Base-by-base conservation (phyloP, 139 green algal species). In the Yamagishiella unicocca region DNA sequence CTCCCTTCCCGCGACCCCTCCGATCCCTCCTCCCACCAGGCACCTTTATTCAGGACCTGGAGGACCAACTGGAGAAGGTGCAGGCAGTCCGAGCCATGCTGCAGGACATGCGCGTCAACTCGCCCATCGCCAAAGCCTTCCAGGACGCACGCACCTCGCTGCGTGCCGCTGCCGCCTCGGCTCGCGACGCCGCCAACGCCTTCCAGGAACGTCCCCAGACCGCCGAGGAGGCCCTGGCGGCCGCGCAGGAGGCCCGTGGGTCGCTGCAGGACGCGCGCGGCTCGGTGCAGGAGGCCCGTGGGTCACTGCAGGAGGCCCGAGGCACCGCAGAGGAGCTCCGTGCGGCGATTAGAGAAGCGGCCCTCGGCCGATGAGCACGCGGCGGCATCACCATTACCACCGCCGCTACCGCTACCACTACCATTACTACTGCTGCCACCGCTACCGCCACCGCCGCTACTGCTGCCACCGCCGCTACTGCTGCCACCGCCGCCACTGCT, bases 61-160 rank as follows among this genome's bases (percentile, higher is more conserved):
- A 83, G 76, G 53, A 35, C 24, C 53, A 71, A 7, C 54, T 71
- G 22, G 24, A 71, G 21, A 22, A 54, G 54, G 27, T 83, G 8
- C 35, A 37, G 76, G 24, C 21, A 24, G 76, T 83, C 35, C 53
- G 76, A 7, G 54, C 53, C 35, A 55, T 83, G 76, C 55, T 83
- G 54, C 24, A 37, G 53, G 54, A 54, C 22, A 25, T 83, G 29
- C 76, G 76, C 0, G 7, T 10, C 31, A 37, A 71, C 54, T 38
- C 61, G 31, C 76, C 76, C 46, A 45, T 82, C 43, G 72, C 25
- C 2, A 68, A 35, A 22, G 58, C 58, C 58, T n/a, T 33, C 19
- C 58, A n/a, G 17, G 22, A 68, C n/a, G n/a, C n/a, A n/a, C n/a
- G n/a, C n/a, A n/a, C n/a, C n/a, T n/a, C n/a, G n/a, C n/a, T n/a